These are phyloP conservation scores for Leishmania tarentolae DNA, from an alignment of 208 protist genomes.

Conservation along the genomic window DNA sequence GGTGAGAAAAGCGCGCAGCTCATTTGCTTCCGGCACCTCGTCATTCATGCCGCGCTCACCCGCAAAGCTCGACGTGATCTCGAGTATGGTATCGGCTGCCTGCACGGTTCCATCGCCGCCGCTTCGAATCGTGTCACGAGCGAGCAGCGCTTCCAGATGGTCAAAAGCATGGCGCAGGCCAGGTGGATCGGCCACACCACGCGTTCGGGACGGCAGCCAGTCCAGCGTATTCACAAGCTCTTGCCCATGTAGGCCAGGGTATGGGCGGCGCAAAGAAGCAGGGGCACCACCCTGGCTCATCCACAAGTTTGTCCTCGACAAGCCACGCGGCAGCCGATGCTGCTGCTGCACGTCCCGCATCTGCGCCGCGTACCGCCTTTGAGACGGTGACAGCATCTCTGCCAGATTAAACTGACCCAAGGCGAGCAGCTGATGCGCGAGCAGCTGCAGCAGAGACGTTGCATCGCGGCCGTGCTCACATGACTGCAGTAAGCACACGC, in stretches of 20 bases:
- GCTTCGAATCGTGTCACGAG: neutral
- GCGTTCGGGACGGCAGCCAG: neutral
- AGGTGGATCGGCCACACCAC: neutral
- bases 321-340: constrained; percentile 8
- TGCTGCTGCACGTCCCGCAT: constrained; percentile 6
- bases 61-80: neutral
- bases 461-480: constrained; percentile 64
- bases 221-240: neutral
- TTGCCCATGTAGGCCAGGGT: neutral
- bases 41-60: neutral
- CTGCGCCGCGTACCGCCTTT: constrained; percentile 17
- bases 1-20: neutral
- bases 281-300: neutral
- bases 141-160: neutral
- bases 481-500: constrained; percentile 41
- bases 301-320: constrained; percentile 1
- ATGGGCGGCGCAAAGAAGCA: neutral
- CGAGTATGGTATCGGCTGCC: neutral
- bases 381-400: constrained; percentile 20
- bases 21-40: neutral
- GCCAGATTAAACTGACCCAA: constrained; percentile 36
- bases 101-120: neutral
- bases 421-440: constrained; percentile 52
- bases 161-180: neutral
- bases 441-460: constrained; percentile 59